Conservation (phyloP, 2,329 filamentous ascomycete species). For the Apiospora kogelbergensis region DNA sequence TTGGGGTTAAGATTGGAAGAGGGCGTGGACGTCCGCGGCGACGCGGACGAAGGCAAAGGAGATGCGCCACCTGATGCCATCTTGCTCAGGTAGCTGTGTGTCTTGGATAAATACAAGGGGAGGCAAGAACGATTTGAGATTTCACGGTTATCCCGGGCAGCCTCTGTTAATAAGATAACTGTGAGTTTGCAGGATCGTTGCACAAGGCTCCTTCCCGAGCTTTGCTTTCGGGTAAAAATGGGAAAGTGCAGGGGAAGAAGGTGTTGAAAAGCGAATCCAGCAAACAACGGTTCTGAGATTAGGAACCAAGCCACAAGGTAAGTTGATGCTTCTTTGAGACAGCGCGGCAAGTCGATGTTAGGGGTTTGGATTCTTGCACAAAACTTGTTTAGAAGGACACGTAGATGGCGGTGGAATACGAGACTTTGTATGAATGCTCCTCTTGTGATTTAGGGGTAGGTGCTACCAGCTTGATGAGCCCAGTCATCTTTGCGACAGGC, state of each 20-base stretch:
- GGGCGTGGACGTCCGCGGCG: slow-evolving; percentile 32
- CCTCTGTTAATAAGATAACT: background rate
- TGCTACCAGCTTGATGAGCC: background rate
- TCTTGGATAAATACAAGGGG: background rate
- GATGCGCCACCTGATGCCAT: slow-evolving; percentile 44
- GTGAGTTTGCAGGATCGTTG: background rate
- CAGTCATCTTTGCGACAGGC: slow-evolving; percentile 3
- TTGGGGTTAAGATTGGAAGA: slow-evolving; percentile 27
- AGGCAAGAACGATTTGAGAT: background rate
- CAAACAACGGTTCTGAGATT: slow-evolving; percentile 1
- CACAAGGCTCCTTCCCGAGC: background rate
- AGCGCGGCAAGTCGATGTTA: background rate
- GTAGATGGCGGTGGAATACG: background rate
- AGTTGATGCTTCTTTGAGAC: background rate
- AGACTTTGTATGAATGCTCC: background rate
- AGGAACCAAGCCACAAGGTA: background rate
- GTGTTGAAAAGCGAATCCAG: background rate
- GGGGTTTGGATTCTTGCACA: background rate
- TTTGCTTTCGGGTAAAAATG: background rate
- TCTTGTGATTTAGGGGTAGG: background rate
- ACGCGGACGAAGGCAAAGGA: slow-evolving; percentile 32
- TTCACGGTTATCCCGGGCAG: background rate
- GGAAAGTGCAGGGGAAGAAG: background rate
- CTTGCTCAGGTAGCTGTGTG: background rate
- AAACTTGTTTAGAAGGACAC: background rate